Evolutionary conservation across 305 asterid species (phyloP).

Genomic region (Fraxinus floribunda): DNA sequence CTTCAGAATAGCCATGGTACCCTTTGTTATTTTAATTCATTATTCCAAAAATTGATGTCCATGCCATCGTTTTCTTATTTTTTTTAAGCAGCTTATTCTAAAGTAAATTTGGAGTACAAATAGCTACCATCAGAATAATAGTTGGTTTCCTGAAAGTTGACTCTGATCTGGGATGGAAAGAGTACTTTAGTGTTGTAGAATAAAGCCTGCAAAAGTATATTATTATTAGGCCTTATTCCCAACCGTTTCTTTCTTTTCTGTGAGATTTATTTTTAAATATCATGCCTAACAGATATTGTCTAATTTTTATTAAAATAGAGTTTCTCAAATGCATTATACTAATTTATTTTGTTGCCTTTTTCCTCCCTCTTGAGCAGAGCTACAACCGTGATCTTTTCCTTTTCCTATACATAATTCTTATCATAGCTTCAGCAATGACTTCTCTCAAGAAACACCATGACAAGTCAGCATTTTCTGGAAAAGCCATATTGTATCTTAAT

Average conservation of each 20-base stretch:
- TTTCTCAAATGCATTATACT: not conserved
- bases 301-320: not conserved
- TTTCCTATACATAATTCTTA: constrained; percentile 75
- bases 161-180: not conserved
- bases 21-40: not conserved
- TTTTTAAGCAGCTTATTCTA: not conserved
- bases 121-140: not conserved
- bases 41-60: not conserved
- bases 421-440: constrained; percentile 83
- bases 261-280: not conserved
- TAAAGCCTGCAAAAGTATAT: not conserved
- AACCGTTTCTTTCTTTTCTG: not conserved
- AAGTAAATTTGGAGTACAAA: not conserved
- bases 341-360: constrained; percentile 22
- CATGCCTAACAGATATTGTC: not conserved
- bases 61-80: not conserved
- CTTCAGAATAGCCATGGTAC: not conserved
- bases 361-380: constrained; percentile 59
- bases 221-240: not conserved
- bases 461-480: constrained; percentile 84
- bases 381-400: constrained; percentile 89
- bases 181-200: not conserved
- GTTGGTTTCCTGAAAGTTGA: not conserved
- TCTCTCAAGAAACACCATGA: constrained; percentile 86
- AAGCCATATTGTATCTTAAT: constrained; percentile 78